Evolutionary conservation across 2,329 filamentous ascomycete genomes (phyloP).

Genomic region (Pseudogymnoascus sp.): DNA sequence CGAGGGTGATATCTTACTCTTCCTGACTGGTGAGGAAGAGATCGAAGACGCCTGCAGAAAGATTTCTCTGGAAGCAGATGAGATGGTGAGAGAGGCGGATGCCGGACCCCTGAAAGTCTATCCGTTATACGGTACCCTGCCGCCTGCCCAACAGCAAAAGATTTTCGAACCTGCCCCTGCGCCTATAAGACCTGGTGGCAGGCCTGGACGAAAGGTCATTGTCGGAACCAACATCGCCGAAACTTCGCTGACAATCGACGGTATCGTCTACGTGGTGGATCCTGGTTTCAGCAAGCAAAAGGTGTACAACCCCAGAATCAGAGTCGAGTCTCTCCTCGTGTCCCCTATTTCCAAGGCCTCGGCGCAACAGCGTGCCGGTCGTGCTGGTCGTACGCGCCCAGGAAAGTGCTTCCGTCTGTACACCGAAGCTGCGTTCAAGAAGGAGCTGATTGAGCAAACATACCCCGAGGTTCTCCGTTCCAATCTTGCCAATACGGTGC

Average conservation of each 20-base stretch:
- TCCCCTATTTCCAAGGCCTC: constrained; percentile 97
- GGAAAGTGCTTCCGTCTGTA: constrained; percentile 98
- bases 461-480: constrained; percentile 93
- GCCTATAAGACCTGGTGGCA: constrained; percentile 63
- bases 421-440: constrained; percentile 92
- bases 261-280: constrained; percentile 98
- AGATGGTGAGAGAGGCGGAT: constrained; percentile 84
- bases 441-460: constrained; percentile 94
- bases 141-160: constrained; percentile 84
- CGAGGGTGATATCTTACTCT: constrained; percentile 87
- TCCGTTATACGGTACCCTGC: constrained; percentile 86
- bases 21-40: constrained; percentile 95
- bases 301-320: constrained; percentile 94
- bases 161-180: constrained; percentile 88
- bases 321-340: constrained; percentile 94
- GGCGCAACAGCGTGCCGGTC: constrained; percentile 93
- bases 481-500: constrained; percentile 87
- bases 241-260: constrained; percentile 94
- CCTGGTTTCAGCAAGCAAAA: constrained; percentile 99
- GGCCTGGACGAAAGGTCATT: constrained; percentile 87
- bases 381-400: constrained; percentile 95
- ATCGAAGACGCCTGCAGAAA: constrained; percentile 95
- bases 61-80: constrained; percentile 82
- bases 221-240: constrained; percentile 97
- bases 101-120: constrained; percentile 85